phyloP scores from a whole-genome alignment of 2,329 filamentous ascomycete species.

The Fusarium liriodendri region DNA sequence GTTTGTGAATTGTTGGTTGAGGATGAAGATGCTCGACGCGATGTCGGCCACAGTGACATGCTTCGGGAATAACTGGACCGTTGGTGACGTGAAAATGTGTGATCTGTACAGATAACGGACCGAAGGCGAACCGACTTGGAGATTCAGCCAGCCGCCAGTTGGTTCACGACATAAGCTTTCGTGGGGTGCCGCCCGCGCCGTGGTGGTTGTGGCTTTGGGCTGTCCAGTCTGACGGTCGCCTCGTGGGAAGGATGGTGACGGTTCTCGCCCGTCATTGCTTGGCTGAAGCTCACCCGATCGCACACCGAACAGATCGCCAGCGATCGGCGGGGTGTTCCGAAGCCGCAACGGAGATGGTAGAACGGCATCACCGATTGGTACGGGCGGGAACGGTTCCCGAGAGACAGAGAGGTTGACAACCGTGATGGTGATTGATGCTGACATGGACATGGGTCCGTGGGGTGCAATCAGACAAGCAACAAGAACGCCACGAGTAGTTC shows the following conservation, averaged over 20 bases:
- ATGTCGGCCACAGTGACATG: neutral
- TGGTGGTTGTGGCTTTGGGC: constrained; percentile 4
- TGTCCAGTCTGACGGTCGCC: neutral
- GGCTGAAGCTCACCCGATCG: constrained; percentile 15
- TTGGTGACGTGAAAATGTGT: constrained; percentile 1
- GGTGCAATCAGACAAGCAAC: neutral
- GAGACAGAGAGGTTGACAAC: neutral
- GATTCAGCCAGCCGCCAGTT: constrained; percentile 25
- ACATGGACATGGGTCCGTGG: constrained; percentile 1
- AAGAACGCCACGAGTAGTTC: neutral
- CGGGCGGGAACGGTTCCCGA: constrained; percentile 17
- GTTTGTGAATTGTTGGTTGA: neutral
- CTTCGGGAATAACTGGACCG: neutral
- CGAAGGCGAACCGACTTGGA: neutral
- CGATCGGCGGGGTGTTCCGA: constrained; percentile 37
- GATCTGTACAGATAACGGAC: neutral
- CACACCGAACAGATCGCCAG: constrained; percentile 24
- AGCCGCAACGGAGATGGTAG: constrained; percentile 17
- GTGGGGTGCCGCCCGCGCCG: constrained; percentile 5
- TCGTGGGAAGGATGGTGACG: constrained; percentile 27
- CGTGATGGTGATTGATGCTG: constrained; percentile 18
- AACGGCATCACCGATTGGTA: constrained; percentile 40
- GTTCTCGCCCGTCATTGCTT: constrained; percentile 9
- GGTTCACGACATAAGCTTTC: constrained; percentile 9
- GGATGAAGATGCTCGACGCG: neutral